Percentiles rank a stretch among this genome's conserved stretches.
phyloP scores from a whole-genome alignment of 345 rosid genomes.

The Angophora floribunda region DNA sequence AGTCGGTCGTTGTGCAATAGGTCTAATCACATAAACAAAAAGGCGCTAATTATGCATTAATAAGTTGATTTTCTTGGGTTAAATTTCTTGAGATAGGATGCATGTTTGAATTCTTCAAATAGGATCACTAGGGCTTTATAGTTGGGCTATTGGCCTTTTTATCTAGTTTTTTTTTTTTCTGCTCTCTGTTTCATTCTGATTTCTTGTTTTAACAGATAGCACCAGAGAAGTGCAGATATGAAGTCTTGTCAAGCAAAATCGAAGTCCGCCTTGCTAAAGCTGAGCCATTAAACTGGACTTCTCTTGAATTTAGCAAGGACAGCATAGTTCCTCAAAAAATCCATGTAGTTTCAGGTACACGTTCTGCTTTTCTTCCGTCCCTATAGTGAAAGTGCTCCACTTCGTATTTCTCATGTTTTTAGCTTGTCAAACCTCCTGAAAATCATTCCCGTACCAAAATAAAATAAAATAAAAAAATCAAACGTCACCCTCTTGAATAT shows the following conservation, averaged over 20 bases:
- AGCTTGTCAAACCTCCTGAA: background rate
- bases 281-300: slow-evolving; percentile 59
- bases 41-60: background rate
- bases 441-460: background rate
- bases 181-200: background rate
- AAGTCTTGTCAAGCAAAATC: slow-evolving; percentile 66
- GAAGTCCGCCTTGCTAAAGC: slow-evolving; percentile 87
- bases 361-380: background rate
- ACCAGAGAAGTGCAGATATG: slow-evolving; percentile 59
- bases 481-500: background rate
- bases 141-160: background rate
- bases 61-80: background rate
- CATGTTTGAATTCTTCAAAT: background rate
- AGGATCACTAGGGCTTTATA: background rate
- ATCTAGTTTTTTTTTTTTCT: background rate
- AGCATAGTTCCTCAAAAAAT: slow-evolving; percentile 24
- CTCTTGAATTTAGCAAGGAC: slow-evolving; percentile 66
- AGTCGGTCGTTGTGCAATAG: background rate
- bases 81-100: background rate
- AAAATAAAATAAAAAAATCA: background rate
- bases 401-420: background rate
- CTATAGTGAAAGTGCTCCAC: background rate
- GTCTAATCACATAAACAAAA: background rate
- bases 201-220: slow-evolving; percentile 38
- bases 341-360: slow-evolving; percentile 29